Percentiles rank a stretch among this genome's conserved stretches.
These are phyloP conservation scores for Trapa bicornis DNA, from an alignment of 345 rosid genomes.

Conservation along the genomic window DNA sequence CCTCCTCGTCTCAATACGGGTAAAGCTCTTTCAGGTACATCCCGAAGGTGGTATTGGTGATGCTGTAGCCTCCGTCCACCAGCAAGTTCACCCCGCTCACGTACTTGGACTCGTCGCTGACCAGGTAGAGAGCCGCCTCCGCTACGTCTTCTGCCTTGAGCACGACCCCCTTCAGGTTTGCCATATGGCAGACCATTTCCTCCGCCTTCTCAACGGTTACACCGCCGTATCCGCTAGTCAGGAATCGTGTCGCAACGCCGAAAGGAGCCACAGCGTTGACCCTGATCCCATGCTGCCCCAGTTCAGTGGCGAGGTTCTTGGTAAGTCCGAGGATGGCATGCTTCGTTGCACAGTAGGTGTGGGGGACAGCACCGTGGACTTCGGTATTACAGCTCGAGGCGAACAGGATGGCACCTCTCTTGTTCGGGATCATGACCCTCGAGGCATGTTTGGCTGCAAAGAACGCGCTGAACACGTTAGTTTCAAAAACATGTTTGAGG, in stretches of 20 bases:
- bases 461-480: neutral
- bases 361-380: neutral
- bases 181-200: constrained; percentile 18
- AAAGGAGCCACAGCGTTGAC: constrained; percentile 78
- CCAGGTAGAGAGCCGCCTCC: neutral
- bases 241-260: constrained; percentile 78
- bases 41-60: neutral
- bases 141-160: neutral
- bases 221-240: constrained; percentile 38
- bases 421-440: neutral
- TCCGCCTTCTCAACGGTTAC: constrained; percentile 25
- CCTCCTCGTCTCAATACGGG: neutral
- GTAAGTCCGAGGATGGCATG: neutral
- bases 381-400: neutral
- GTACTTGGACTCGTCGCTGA: neutral
- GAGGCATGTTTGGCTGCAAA: neutral
- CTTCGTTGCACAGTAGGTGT: neutral
- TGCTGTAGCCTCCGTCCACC: constrained; percentile 3
- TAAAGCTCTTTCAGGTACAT: neutral
- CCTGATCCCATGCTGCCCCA: constrained; percentile 42
- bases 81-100: neutral
- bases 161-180: constrained; percentile 1
- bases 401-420: neutral
- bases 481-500: neutral
- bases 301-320: neutral